Conservation (phyloP, 495 filamentous ascomycete species). For the Podospora appendiculata region DNA sequence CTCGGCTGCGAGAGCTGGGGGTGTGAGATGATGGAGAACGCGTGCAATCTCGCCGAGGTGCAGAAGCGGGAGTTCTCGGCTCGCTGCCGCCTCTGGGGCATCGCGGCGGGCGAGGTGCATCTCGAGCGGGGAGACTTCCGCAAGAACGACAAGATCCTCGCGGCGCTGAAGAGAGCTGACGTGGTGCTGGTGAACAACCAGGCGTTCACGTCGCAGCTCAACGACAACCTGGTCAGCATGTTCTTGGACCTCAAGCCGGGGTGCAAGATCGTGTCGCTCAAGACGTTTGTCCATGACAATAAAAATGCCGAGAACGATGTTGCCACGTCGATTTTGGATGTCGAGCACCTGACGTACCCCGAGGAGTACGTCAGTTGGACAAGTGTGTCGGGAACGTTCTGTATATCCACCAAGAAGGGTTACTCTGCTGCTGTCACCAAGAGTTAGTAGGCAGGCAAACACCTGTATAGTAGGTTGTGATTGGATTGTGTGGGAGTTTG, state of each 20-base stretch:
- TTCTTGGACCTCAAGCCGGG: slow-evolving; percentile 94
- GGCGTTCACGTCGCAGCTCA: slow-evolving; percentile 79
- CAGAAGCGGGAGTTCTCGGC: slow-evolving; percentile 81
- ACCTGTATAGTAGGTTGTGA: neutral
- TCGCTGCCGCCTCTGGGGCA: slow-evolving; percentile 83
- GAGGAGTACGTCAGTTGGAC: slow-evolving; percentile 89
- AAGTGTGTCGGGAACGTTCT: slow-evolving; percentile 72
- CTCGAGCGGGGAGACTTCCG: slow-evolving; percentile 83
- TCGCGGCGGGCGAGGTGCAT: slow-evolving; percentile 67
- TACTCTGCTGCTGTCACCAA: slow-evolving; percentile 6
- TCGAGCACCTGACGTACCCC: slow-evolving; percentile 69
- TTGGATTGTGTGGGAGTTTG: no score
- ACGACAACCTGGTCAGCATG: slow-evolving; percentile 77
- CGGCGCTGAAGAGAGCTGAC: slow-evolving; percentile 72
- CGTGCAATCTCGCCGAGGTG: slow-evolving; percentile 73
- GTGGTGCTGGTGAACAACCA: slow-evolving; percentile 96
- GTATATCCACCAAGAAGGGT: slow-evolving; percentile 74
- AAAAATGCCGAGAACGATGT: slow-evolving; percentile 49
- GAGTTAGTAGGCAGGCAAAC: neutral
- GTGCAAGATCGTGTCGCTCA: slow-evolving; percentile 63
- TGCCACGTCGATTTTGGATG: slow-evolving; percentile 64
- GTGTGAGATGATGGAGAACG: slow-evolving; percentile 89
- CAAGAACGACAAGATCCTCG: slow-evolving; percentile 58
- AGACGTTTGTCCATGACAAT: slow-evolving; percentile 39
- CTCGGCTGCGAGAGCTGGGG: slow-evolving; percentile 93